These are phyloP conservation scores for Pholiota molesta DNA, from an alignment of 768 basidiomycete genomes.

Conservation along the genomic window DNA sequence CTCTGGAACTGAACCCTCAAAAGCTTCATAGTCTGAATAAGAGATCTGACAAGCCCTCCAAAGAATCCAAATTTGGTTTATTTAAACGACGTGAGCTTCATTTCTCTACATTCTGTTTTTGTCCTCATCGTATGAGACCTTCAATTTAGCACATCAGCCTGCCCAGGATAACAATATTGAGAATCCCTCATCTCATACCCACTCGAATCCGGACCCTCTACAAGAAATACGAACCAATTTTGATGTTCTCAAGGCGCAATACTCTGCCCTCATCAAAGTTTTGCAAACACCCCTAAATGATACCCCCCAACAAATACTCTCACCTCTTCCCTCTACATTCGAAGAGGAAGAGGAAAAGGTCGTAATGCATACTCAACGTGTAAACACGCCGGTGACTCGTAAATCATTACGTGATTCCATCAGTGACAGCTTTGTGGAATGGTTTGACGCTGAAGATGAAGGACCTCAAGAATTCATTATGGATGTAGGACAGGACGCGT, in stretches of 20 bases:
- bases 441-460: constrained; percentile 79
- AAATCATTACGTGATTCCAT: constrained; percentile 48
- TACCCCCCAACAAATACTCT: constrained; percentile 29
- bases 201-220: constrained; percentile 24
- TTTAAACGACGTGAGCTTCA: constrained; percentile 59
- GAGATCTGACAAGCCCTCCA: constrained; percentile 55
- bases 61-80: constrained; percentile 51
- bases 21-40: constrained; percentile 41
- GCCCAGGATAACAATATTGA: constrained; percentile 6
- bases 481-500: constrained; percentile 42
- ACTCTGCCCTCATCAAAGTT: constrained; percentile 50
- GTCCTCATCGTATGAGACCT: neutral
- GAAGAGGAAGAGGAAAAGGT: constrained; percentile 48
- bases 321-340: constrained; percentile 44
- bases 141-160: constrained; percentile 20
- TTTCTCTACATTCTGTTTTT: constrained; percentile 2
- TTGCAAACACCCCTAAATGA: constrained; percentile 37
- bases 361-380: constrained; percentile 5
- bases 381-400: constrained; percentile 30
- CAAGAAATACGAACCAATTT: constrained; percentile 52
- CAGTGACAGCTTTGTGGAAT: constrained; percentile 60
- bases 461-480: constrained; percentile 75
- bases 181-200: constrained; percentile 15
- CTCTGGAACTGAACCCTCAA: constrained; percentile 41
- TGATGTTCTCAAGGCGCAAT: constrained; percentile 61